Evolutionary conservation across 768 basidiomycete species (phyloP), one percentile per base, ranked within the genome.

Genomic region (Russula dissimulans): DNA sequence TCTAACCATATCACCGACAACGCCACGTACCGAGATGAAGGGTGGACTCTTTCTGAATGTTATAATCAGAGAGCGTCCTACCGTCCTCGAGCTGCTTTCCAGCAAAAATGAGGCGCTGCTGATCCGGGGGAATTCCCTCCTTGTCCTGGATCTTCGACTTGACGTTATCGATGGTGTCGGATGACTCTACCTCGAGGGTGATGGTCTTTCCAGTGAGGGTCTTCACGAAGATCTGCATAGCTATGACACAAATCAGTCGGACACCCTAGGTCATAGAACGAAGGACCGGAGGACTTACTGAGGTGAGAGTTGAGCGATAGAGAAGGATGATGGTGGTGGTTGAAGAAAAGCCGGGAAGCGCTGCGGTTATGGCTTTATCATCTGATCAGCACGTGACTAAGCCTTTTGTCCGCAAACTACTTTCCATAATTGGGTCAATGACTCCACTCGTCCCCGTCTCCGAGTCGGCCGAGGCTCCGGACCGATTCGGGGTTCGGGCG

Each of bases 81-180:
- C 81, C 81, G 64, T 82, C 80, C 68, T 82, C 81, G 44, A 81
- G 73, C 72, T 82, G 81, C 72, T 82, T 82, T 57, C 71, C 71
- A 34, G 71, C 71, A 48, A 72, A 72, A 65, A 72, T 72, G 31
- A 72, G 63, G 39, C 71, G 70, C 60, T 72, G 71, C 51, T 72
- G 71, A 55, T 72, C 71, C 17, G 71, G 71, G 8, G 71, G 71
- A 43, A 72, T 72, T 32, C 71, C 71, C 60, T 72, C 71, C 69
- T 72, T 72, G 68, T 72, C 71, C 59, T 72, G 71, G 26, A 72
- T 72, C 66, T 72, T 72, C 5, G 71, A 68, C 68, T 72, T 72
- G 11, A 72, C 71, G 39, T 70, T 71, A 61, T 72, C 71, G 65
- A 72, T 72, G 29, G 71, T 71, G 46, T 71, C 71, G 3, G 71